Base-by-base conservation (phyloP, 1,284 basidiomycete species). In the Ganoderma resinaceum region DNA sequence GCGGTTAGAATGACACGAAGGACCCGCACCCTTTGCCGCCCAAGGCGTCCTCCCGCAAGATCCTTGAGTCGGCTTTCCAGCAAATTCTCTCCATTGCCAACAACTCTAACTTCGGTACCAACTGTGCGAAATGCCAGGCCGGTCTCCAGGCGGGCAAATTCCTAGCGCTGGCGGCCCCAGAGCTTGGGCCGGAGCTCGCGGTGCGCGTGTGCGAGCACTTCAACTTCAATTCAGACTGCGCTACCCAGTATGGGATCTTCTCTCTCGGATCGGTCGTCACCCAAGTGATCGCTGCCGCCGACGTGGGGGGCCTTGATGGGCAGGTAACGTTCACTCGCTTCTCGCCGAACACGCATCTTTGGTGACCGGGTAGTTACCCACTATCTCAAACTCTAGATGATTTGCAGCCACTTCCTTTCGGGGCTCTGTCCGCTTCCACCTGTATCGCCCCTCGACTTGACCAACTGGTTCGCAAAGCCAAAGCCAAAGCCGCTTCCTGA, bases 11-110 rank as follows among this genome's bases (percentile, higher is more conserved):
- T 72, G 82, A 91, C 70, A 89, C 88, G 0, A 77, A 76, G 23
- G 91, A 93, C 76, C 90, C 90, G 0, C 89, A 89, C 69, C 85
- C 86, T 18, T 82, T 94, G 40, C 92, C 92, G 5, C 85, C 84
- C 1, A 82, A 78, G 59, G 85, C 87, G 14, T 79, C 85, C 58
- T 74, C 84, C 33, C 77, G 81, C 3, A 72, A 74, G 40, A 76
- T 91, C 35, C 80, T 88, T 61, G 75, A 81, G 40, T 82, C 85
- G 65, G 90, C 90, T 3, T 77, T 88, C 38, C 75, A 79, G 12
- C 89, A 91, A 74, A 81, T 91, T 68, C 74, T 84, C 65, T 85
- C 85, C 11, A 87, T 92, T 65, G 76, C 82, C 40, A 70, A 75
- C 18, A 91, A 83, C 72, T 80, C 89, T 2, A 75, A 82, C 61